Conservation (phyloP, 306 rosid species). For the Alnus rubra region DNA sequence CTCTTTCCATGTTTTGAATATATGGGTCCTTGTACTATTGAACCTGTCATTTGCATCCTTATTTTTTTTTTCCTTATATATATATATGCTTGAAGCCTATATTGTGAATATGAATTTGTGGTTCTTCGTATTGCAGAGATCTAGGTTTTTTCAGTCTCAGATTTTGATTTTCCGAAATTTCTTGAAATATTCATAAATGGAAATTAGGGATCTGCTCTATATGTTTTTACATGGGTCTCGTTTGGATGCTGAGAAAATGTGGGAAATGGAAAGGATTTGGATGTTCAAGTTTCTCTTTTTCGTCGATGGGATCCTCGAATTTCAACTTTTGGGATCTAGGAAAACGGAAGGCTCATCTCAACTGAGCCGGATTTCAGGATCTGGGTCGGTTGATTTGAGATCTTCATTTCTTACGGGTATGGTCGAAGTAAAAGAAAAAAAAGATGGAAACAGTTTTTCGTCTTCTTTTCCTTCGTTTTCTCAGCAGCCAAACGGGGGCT, state of each 20-base stretch:
- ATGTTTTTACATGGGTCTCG: background rate
- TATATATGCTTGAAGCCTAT: slow-evolving; percentile 26
- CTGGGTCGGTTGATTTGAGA: slow-evolving; percentile 7
- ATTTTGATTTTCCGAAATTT: slow-evolving; percentile 31
- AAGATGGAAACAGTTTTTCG: background rate
- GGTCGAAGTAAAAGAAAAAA: background rate
- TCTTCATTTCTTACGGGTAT: slow-evolving; percentile 2
- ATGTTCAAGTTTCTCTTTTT: slow-evolving; percentile 40
- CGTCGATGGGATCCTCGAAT: slow-evolving; percentile 26
- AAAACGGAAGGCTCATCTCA: slow-evolving; percentile 21
- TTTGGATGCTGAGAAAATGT: slow-evolving; percentile 39
- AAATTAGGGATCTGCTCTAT: slow-evolving; percentile 40
- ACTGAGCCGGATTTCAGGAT: slow-evolving; percentile 20
- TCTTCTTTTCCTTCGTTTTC: slow-evolving; percentile 16
- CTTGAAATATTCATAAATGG: slow-evolving; percentile 13
- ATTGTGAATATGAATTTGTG: slow-evolving; percentile 15
- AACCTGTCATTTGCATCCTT: slow-evolving; percentile 51
- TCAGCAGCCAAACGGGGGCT: slow-evolving; percentile 17
- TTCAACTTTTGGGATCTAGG: slow-evolving; percentile 12
- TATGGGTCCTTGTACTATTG: slow-evolving; percentile 77
- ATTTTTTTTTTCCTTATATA: slow-evolving; percentile 20
- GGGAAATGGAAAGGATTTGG: slow-evolving; percentile 22
- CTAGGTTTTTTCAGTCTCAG: slow-evolving; percentile 24
- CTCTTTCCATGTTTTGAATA: slow-evolving; percentile 62
- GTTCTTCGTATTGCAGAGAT: slow-evolving; percentile 37